These are phyloP conservation scores for Calonectria montana DNA, from an alignment of 2,329 filamentous ascomycete species.

Conservation along the genomic window DNA sequence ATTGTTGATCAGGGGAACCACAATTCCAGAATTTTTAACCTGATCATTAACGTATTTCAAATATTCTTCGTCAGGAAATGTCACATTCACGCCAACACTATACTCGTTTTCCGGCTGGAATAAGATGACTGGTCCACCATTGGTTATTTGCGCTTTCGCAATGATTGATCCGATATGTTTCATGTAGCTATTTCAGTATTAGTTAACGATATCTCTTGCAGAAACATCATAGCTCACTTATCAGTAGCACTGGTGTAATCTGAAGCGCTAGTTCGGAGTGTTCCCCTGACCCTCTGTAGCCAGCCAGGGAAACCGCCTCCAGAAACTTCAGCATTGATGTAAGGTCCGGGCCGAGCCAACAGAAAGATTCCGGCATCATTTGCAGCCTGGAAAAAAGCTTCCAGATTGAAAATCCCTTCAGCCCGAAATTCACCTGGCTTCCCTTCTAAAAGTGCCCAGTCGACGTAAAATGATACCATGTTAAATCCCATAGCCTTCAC, in stretches of 20 bases:
- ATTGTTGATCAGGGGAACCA: slow-evolving; percentile 81
- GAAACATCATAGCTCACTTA: slow-evolving; percentile 56
- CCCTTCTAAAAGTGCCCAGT: slow-evolving; percentile 84
- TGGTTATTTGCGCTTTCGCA: slow-evolving; percentile 82
- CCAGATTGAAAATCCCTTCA: slow-evolving; percentile 77
- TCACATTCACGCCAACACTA: slow-evolving; percentile 59
- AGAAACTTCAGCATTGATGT: slow-evolving; percentile 82
- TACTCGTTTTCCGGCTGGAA: slow-evolving; percentile 89
- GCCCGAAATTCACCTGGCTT: slow-evolving; percentile 76
- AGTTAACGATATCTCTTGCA: neutral
- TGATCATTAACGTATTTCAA: slow-evolving; percentile 78
- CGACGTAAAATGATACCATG: slow-evolving; percentile 80
- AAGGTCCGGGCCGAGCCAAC: slow-evolving; percentile 77
- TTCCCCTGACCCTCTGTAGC: slow-evolving; percentile 75
- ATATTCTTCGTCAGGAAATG: slow-evolving; percentile 75
- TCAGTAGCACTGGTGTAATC: slow-evolving; percentile 75
- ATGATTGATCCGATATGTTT: slow-evolving; percentile 72
- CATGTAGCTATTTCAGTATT: slow-evolving; percentile 53
- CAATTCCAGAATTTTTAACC: slow-evolving; percentile 73
- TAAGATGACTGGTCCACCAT: slow-evolving; percentile 83
- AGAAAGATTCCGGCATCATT: slow-evolving; percentile 80
- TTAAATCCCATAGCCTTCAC: slow-evolving; percentile 85
- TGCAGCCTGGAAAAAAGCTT: slow-evolving; percentile 83
- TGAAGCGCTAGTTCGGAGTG: slow-evolving; percentile 70
- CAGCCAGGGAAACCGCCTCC: slow-evolving; percentile 87